A percentile compares a stretch with the other conserved stretches of the same genome.
phyloP scores from a whole-genome alignment of 169 alveolate species.

The Cryptosporidium andersoni region DNA sequence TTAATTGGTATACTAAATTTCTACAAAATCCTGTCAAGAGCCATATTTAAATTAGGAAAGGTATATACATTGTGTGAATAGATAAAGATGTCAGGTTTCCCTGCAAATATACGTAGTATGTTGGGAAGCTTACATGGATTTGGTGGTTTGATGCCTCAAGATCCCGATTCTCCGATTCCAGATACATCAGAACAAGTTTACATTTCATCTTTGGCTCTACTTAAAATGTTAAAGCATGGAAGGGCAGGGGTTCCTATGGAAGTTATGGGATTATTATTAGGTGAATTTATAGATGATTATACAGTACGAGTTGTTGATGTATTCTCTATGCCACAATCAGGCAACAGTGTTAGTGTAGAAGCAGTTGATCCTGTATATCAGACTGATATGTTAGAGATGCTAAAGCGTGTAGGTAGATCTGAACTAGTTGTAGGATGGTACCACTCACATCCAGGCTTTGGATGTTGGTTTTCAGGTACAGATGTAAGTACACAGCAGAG shows the following conservation, averaged over 20 bases:
- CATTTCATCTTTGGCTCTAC: constrained; percentile 94
- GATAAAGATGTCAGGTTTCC: constrained; percentile 39
- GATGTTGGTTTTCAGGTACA: constrained; percentile 98
- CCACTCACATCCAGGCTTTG: constrained; percentile 99
- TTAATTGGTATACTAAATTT: no score
- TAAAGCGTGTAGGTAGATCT: constrained; percentile 95
- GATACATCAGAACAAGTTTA: constrained; percentile 96
- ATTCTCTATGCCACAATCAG: constrained; percentile 99
- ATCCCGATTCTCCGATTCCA: constrained; percentile 71
- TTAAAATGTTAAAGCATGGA: constrained; percentile 98
- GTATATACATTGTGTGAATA: neutral
- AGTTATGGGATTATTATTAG: constrained; percentile 99
- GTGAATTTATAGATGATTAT: constrained; percentile 98
- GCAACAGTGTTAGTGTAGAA: constrained; percentile 97
- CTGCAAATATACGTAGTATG: constrained; percentile 62
- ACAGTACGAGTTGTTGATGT: constrained; percentile 99
- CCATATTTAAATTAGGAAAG: neutral
- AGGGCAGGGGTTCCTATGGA: constrained; percentile 99
- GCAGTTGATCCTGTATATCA: constrained; percentile 99
- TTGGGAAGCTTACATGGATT: constrained; percentile 62
- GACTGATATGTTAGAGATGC: constrained; percentile 98
- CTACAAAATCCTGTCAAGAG: no score
- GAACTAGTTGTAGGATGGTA: constrained; percentile 97
- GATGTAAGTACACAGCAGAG: constrained; percentile 98
- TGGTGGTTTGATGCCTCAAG: constrained; percentile 70